Evolutionary conservation across 139 green algal species (phyloP), one percentile per base, ranked within the genome.

Genomic region (Chlorella sp.): DNA sequence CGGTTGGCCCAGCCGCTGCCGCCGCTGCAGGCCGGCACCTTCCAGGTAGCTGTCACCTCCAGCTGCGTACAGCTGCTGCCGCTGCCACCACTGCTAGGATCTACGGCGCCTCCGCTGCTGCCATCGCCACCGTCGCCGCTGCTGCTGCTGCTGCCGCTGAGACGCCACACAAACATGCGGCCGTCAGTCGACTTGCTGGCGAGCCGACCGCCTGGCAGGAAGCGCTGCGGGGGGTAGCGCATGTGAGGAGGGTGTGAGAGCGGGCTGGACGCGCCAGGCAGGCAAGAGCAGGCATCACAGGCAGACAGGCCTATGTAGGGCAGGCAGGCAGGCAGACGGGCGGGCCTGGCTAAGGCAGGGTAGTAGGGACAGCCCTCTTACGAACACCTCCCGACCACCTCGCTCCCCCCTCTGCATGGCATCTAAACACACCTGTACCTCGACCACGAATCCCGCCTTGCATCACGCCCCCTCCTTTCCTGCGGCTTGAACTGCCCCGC

Each of bases 161-260:
- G 32, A 1, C 93, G 73, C 89, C 92, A 94, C 22, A 96, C 93
- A 83, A 73, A 68, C 93, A 96, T 94, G 76, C 88, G 88, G 15
- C 94, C 94, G 60, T 96, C 94, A 3, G n/a, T n/a, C 16, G 94
- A 93, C 86, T 96, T 96, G 89, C 73, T 90, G 16, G 84, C 93
- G 34, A 96, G 79, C 14, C 88, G 88, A 18, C 69, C 60, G 26
- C 48, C 82, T 3, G 66, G 61, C 2, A 95, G 83, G 80, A 91
- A 95, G 26, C 68, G 76, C 93, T 95, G 93, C 81, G 87, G 71
- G 12, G 12, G 14, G 71, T 5, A 69, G 42, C 14, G 4, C n/a
- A 66, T 15, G 66, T 42, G 22, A 16, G 2, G 7, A 40, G 11
- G 60, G 69, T 36, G 24, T 53, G 39, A 61, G 9, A 24, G 22